Conservation (phyloP, 2,329 filamentous ascomycete species). For the Xylariaceae sp. region DNA sequence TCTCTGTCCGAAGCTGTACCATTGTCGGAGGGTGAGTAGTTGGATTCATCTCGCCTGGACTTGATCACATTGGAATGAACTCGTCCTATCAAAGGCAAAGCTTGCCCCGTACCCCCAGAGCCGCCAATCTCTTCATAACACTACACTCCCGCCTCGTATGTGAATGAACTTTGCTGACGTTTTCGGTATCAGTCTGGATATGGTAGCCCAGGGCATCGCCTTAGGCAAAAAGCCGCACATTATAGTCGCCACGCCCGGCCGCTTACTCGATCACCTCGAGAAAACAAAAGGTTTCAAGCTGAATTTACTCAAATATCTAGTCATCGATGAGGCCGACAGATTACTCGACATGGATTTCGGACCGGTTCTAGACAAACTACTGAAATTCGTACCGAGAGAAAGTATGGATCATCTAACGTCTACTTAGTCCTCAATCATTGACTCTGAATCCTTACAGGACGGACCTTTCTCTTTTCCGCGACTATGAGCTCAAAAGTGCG, state of each 20-base stretch:
- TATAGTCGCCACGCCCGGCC: slow-evolving; percentile 84
- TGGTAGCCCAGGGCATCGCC: slow-evolving; percentile 85
- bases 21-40: slow-evolving; percentile 66
- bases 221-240: slow-evolving; percentile 91
- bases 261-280: slow-evolving; percentile 85
- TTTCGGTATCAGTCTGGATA: slow-evolving; percentile 57
- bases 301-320: slow-evolving; percentile 74
- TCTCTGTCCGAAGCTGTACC: slow-evolving; percentile 78
- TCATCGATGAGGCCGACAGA: slow-evolving; percentile 92
- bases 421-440: not conserved
- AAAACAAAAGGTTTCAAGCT: slow-evolving; percentile 96
- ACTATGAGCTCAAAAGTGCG: slow-evolving; percentile 76
- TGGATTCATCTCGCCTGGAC: not conserved
- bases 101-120: not conserved
- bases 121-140: not conserved
- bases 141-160: not conserved
- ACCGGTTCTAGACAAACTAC: slow-evolving; percentile 84
- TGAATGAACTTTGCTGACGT: not conserved
- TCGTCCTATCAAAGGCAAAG: not conserved
- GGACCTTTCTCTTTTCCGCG: slow-evolving; percentile 87
- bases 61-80: not conserved
- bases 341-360: slow-evolving; percentile 93
- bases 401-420: slow-evolving; percentile 5
- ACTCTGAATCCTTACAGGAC: slow-evolving; percentile 31
- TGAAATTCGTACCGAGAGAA: slow-evolving; percentile 47